Conservation (phyloP, 495 filamentous ascomycete genomes). For the Penicillium lividum region DNA sequence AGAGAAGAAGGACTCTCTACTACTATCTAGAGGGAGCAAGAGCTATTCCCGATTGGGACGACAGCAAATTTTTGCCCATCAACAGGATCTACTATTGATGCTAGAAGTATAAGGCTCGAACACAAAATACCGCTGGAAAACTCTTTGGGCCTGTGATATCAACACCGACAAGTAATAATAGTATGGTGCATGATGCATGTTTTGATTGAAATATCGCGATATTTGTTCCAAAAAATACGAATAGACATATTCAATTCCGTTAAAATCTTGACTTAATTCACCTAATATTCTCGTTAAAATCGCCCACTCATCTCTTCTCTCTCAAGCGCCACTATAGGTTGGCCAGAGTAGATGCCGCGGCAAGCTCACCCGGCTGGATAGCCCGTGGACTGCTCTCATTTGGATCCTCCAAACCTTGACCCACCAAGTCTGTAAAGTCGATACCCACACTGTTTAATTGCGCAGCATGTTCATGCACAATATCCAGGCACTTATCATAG, state of each 20-base stretch:
- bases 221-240: too few relatives aligned
- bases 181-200: too few relatives aligned
- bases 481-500: slow-evolving; percentile 81
- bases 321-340: neutral
- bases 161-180: too few relatives aligned
- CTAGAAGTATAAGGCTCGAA: too few relatives aligned
- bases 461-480: slow-evolving; percentile 75
- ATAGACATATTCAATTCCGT: neutral
- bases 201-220: too few relatives aligned
- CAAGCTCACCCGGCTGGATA: slow-evolving; percentile 28
- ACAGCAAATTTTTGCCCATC: too few relatives aligned
- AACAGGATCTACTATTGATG: too few relatives aligned
- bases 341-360: slow-evolving; percentile 2
- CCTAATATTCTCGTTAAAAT: neutral
- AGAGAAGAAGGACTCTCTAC: too few relatives aligned
- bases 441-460: slow-evolving; percentile 84
- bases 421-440: slow-evolving; percentile 79
- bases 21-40: too few relatives aligned
- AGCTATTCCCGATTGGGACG: too few relatives aligned
- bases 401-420: slow-evolving; percentile 37
- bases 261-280: neutral
- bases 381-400: slow-evolving; percentile 25
- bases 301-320: neutral
- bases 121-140: too few relatives aligned
- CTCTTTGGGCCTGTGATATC: too few relatives aligned